These are phyloP conservation scores for Piloderma croceum DNA, from an alignment of 768 basidiomycete genomes.

Conservation along the genomic window DNA sequence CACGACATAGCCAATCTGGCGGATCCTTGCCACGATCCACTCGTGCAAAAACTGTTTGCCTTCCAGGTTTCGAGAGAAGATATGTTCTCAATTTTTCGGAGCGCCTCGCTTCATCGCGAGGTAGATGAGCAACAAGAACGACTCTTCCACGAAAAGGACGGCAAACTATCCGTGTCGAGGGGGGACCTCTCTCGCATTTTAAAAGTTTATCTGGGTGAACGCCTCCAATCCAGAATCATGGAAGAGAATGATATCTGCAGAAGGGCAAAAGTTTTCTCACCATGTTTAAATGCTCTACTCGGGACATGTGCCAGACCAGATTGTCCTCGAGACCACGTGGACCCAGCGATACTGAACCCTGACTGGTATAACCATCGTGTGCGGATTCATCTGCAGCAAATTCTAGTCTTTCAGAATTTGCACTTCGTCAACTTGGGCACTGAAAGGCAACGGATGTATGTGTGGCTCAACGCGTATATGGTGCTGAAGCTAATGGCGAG, in stretches of 20 bases:
- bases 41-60: constrained; percentile 31
- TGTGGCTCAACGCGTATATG: not conserved
- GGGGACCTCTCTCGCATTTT: constrained; percentile 17
- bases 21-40: constrained; percentile 20
- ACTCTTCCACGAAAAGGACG: not conserved
- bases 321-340: constrained; percentile 37
- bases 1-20: constrained; percentile 20
- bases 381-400: constrained; percentile 43
- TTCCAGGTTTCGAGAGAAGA: constrained; percentile 19
- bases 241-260: constrained; percentile 30
- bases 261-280: constrained; percentile 27
- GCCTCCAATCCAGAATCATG: constrained; percentile 24
- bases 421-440: constrained; percentile 13
- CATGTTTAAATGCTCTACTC: constrained; percentile 28
- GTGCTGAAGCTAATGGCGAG: not conserved
- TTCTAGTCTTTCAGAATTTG: constrained; percentile 38
- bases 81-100: constrained; percentile 20
- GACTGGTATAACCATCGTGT: constrained; percentile 39
- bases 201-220: constrained; percentile 17
- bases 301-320: constrained; percentile 25
- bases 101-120: constrained; percentile 20
- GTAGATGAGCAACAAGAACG: not conserved
- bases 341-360: constrained; percentile 17
- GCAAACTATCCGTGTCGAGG: not conserved
- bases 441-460: constrained; percentile 13